Evolutionary conservation across 164 flowering plant species (phyloP).

Genomic region (Berberis thunbergii): DNA sequence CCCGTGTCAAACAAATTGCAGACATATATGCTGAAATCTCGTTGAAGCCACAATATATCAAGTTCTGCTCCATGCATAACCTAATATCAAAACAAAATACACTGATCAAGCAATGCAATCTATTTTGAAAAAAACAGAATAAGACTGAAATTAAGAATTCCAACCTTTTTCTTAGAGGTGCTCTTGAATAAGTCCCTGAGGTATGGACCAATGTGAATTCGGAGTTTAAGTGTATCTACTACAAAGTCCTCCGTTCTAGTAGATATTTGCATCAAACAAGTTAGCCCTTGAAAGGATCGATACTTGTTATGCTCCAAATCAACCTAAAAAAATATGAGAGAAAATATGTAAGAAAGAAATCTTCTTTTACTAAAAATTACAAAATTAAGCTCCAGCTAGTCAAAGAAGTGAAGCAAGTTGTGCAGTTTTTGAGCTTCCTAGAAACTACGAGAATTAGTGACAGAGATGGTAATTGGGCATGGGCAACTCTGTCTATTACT

Average conservation of each 20-base stretch:
- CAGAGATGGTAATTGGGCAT: too few species aligned
- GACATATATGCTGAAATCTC: slow-evolving; percentile 92
- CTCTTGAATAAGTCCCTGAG: slow-evolving; percentile 88
- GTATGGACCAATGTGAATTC: slow-evolving; percentile 80
- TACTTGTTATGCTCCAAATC: slow-evolving; percentile 98
- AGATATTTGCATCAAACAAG: slow-evolving; percentile 99
- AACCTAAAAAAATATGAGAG: slow-evolving; percentile 39
- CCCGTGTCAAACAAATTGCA: slow-evolving; percentile 97
- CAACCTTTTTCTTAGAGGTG: slow-evolving; percentile 80
- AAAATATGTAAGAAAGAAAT: background rate
- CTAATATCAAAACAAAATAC: slow-evolving; percentile 25
- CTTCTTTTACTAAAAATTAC: background rate
- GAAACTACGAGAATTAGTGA: too few species aligned
- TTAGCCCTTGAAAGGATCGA: slow-evolving; percentile 94
- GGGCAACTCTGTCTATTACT: too few species aligned
- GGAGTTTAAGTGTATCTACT: slow-evolving; percentile 83
- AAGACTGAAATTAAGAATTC: background rate
- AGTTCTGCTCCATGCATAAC: slow-evolving; percentile 99
- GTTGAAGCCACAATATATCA: slow-evolving; percentile 92
- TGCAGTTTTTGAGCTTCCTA: too few species aligned
- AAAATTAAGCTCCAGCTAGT: background rate
- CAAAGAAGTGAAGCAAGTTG: too few species aligned
- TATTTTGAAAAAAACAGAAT: background rate
- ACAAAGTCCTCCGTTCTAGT: slow-evolving; percentile 94
- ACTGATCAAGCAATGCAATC: background rate